These are phyloP conservation scores for Geosmithia morbida DNA, from an alignment of 2,329 filamentous ascomycete genomes.

Conservation along the genomic window DNA sequence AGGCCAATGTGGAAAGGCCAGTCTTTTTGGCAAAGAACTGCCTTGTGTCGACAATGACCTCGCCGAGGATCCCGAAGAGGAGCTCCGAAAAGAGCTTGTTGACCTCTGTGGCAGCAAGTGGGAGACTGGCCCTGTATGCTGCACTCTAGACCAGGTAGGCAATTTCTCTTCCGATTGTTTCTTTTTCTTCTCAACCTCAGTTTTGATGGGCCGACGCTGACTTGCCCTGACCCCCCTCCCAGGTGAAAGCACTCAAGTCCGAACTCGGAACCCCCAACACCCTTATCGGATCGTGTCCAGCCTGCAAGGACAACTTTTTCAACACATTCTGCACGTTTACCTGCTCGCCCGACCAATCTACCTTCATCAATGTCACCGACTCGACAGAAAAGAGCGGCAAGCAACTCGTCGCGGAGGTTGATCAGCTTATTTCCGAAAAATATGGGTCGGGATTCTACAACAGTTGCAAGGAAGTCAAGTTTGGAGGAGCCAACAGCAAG, in stretches of 20 bases:
- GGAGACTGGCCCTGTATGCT: conserved; percentile 75
- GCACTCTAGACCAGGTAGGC: conserved; percentile 59
- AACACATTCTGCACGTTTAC: conserved; percentile 97
- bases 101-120: conserved; percentile 80
- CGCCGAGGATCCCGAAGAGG: conserved; percentile 58
- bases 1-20: conserved; percentile 81
- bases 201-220: neutral
- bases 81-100: conserved; percentile 63
- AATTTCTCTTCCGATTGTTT: neutral
- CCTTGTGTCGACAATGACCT: conserved; percentile 86
- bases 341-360: conserved; percentile 89
- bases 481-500: conserved; percentile 81
- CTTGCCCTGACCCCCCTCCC: conserved; percentile 1
- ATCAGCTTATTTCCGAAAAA: conserved; percentile 72
- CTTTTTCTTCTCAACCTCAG: neutral
- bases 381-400: conserved; percentile 47
- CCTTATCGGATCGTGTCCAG: conserved; percentile 85
- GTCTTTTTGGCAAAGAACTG: conserved; percentile 76
- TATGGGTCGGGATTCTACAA: conserved; percentile 85
- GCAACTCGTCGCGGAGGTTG: conserved; percentile 68
- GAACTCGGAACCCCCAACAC: conserved; percentile 79
- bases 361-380: conserved; percentile 85
- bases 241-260: conserved; percentile 67
- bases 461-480: conserved; percentile 98
- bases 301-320: conserved; percentile 97